Evolutionary conservation across 2,329 filamentous ascomycete species (phyloP).

Genomic region (Aschersonia sp.): DNA sequence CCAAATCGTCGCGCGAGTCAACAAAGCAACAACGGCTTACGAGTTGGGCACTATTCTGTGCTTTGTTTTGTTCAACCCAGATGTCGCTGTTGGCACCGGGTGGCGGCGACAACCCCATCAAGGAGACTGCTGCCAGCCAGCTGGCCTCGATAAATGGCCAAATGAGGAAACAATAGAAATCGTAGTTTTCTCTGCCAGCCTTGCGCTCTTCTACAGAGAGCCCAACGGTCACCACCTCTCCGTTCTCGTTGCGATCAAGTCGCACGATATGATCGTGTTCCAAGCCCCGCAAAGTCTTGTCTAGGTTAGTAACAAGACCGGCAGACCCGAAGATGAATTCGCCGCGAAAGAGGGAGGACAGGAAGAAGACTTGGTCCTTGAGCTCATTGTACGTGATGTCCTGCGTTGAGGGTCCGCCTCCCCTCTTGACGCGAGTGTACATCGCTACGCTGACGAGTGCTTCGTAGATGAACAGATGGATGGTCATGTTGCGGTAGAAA

Average conservation of each 20-base stretch:
- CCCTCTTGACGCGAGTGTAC: slow-evolving; percentile 82
- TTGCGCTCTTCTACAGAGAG: slow-evolving; percentile 62
- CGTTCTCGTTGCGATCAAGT: slow-evolving; percentile 41
- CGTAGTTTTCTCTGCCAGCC: slow-evolving; percentile 81
- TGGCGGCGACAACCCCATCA: slow-evolving; percentile 76
- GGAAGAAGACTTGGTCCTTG: slow-evolving; percentile 66
- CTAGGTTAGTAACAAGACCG: slow-evolving; percentile 65
- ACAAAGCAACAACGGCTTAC: slow-evolving; percentile 27
- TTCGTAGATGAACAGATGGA: slow-evolving; percentile 92
- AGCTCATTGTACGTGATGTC: slow-evolving; percentile 63
- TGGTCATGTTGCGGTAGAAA: slow-evolving; percentile 99
- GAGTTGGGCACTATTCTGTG: slow-evolving; percentile 68
- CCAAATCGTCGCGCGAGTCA: not conserved
- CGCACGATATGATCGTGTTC: slow-evolving; percentile 67
- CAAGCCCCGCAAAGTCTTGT: slow-evolving; percentile 62
- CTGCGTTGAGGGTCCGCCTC: slow-evolving; percentile 71
- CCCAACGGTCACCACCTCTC: slow-evolving; percentile 51
- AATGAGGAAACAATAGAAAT: slow-evolving; percentile 97
- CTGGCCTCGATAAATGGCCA: slow-evolving; percentile 96
- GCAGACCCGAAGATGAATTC: slow-evolving; percentile 95
- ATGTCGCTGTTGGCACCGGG: slow-evolving; percentile 39
- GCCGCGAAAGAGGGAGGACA: slow-evolving; percentile 84
- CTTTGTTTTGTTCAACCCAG: slow-evolving; percentile 67
- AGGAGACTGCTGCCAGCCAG: slow-evolving; percentile 79
- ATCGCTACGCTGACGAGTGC: slow-evolving; percentile 79